Percentiles rank a stretch among this genome's conserved stretches.
Evolutionary conservation across 129 eudicot genomes (phyloP).

Genomic region (Tagetes patula): DNA sequence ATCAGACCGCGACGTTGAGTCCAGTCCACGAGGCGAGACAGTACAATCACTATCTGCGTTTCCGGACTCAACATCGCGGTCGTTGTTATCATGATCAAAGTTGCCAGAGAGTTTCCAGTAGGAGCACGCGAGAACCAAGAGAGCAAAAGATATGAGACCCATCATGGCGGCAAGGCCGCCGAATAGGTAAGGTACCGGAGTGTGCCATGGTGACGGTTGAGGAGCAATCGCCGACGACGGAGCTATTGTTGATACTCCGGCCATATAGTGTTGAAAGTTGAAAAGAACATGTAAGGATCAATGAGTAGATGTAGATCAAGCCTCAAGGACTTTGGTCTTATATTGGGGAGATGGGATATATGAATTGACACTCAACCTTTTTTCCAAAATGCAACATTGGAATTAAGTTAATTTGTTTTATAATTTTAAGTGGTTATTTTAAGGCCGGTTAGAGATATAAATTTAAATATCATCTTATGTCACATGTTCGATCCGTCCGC

Average conservation of each 20-base stretch:
- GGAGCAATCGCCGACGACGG: slow-evolving; percentile 29
- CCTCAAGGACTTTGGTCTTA: neutral
- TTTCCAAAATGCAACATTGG: neutral
- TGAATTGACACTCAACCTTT: neutral
- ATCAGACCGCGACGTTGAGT: slow-evolving; percentile 13
- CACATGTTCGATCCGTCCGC: neutral
- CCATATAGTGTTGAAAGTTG: slow-evolving; percentile 3
- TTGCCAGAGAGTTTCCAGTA: slow-evolving; percentile 76
- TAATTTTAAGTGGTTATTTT: neutral
- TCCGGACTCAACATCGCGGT: slow-evolving; percentile 47
- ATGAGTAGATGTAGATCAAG: neutral
- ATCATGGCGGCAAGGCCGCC: slow-evolving; percentile 88
- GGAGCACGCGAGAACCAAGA: slow-evolving; percentile 70
- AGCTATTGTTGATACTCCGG: slow-evolving; percentile 20
- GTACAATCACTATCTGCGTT: neutral
- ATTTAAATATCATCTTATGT: neutral
- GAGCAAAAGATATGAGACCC: slow-evolving; percentile 72
- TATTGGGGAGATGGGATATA: neutral
- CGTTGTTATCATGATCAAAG: slow-evolving; percentile 26
- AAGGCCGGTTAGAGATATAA: neutral
- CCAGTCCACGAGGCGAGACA: too few relatives aligned
- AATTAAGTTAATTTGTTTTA: neutral
- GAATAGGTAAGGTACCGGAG: slow-evolving; percentile 77
- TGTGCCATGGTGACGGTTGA: slow-evolving; percentile 66
- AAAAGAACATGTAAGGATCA: neutral